These are phyloP conservation scores for Chenopodium formosanum DNA, from an alignment of 148 eudicot species.

Conservation along the genomic window DNA sequence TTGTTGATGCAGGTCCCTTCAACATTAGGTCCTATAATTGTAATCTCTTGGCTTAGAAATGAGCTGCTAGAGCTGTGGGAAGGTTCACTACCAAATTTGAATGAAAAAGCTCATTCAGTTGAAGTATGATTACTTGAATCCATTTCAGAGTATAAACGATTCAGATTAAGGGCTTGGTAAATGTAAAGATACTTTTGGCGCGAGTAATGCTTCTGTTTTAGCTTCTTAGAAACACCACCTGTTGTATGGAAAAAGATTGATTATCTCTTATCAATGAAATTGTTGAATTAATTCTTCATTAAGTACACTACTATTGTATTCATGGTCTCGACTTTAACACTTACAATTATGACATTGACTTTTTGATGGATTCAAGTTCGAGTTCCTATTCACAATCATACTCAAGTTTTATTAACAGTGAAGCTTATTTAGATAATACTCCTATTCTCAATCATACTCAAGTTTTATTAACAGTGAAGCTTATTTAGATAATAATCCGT, in stretches of 20 bases:
- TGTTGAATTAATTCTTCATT: neutral
- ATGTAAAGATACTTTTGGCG: slow-evolving; percentile 30
- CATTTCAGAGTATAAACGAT: neutral
- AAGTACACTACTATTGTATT: neutral
- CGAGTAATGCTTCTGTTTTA: slow-evolving; percentile 7
- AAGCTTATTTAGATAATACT: no score
- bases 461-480: no score
- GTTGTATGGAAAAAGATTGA: slow-evolving; percentile 2
- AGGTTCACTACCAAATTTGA: slow-evolving; percentile 49
- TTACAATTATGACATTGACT: no score
- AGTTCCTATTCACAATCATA: no score
- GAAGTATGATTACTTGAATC: slow-evolving; percentile 45
- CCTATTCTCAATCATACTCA: no score
- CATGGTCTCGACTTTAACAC: neutral
- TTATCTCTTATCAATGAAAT: slow-evolving; percentile 9
- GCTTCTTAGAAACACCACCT: slow-evolving; percentile 19
- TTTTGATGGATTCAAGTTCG: no score
- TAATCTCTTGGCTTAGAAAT: slow-evolving; percentile 75
- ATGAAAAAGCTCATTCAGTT: slow-evolving; percentile 55
- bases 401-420: no score
- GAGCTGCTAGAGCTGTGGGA: slow-evolving; percentile 92
- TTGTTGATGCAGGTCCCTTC: slow-evolving; percentile 71
- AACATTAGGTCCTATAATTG: slow-evolving; percentile 75
- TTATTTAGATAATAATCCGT: no score
- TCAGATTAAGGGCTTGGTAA: slow-evolving; percentile 11